A percentile compares a stretch with the other conserved stretches of the same genome.
These are phyloP conservation scores for Entoloma clypeatum DNA, from an alignment of 1,284 basidiomycete species.

Conservation along the genomic window DNA sequence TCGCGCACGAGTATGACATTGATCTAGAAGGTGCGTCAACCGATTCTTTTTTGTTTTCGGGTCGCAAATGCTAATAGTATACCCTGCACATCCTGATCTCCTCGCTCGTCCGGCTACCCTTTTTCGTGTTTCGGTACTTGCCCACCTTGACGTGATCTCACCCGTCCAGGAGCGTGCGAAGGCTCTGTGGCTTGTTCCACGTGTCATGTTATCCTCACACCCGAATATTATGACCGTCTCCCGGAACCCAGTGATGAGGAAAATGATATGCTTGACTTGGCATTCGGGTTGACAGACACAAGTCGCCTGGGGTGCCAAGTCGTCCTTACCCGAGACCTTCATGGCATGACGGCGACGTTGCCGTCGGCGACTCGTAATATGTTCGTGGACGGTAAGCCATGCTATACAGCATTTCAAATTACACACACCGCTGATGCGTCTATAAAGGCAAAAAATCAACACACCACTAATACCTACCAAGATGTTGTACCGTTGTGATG, in stretches of 20 bases:
- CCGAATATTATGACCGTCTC: slow-evolving; percentile 79
- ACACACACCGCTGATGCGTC: too few relatives aligned
- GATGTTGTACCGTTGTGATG: too few relatives aligned
- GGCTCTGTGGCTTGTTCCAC: slow-evolving; percentile 97
- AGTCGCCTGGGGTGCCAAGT: slow-evolving; percentile 85
- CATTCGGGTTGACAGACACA: slow-evolving; percentile 95
- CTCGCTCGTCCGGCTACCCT: slow-evolving; percentile 5
- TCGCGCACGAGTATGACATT: slow-evolving; percentile 96
- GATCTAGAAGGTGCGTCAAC: slow-evolving; percentile 89
- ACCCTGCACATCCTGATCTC: slow-evolving; percentile 6
- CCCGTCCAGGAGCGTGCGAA: slow-evolving; percentile 82
- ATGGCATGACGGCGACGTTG: slow-evolving; percentile 81
- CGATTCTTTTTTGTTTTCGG: neutral
- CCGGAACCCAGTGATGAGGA: slow-evolving; percentile 91
- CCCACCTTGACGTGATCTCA: neutral
- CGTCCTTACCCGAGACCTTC: slow-evolving; percentile 73
- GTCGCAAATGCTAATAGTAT: slow-evolving; percentile 5
- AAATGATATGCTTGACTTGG: slow-evolving; percentile 70
- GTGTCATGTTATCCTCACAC: slow-evolving; percentile 90
- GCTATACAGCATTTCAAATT: slow-evolving; percentile 10
- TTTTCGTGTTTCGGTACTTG: slow-evolving; percentile 1
- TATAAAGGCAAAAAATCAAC: too few relatives aligned
- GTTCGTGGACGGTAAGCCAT: slow-evolving; percentile 84
- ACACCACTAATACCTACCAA: too few relatives aligned
- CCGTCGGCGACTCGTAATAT: slow-evolving; percentile 96